These are phyloP conservation scores for Chloris gayana DNA, from an alignment of 176 grass and related monocot genomes.

Conservation along the genomic window DNA sequence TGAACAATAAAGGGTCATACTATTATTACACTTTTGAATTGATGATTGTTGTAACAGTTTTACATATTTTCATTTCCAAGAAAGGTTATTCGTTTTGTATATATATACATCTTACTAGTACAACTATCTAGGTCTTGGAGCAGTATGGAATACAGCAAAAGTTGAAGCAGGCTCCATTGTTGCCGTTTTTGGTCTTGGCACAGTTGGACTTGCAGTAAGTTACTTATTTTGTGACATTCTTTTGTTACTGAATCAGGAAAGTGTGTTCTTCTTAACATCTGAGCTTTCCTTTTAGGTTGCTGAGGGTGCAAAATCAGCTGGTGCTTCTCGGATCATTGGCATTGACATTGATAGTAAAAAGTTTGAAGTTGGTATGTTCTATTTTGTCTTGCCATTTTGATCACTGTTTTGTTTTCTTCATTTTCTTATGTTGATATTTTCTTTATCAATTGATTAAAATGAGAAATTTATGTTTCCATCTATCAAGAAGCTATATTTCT, in stretches of 20 bases:
- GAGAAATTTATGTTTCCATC: background rate
- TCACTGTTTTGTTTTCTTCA: too few species aligned
- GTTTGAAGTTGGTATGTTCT: constrained; percentile 63
- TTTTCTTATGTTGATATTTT: background rate
- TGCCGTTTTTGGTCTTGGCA: constrained; percentile 98
- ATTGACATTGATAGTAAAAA: constrained; percentile 94
- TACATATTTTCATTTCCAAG: background rate
- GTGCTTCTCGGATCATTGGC: constrained; percentile 93
- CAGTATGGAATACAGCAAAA: constrained; percentile 98
- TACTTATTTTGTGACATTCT: background rate
- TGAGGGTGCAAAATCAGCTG: constrained; percentile 89
- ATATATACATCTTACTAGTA: constrained; percentile 22
- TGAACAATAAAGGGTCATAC: background rate
- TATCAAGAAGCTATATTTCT: background rate
- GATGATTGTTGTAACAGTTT: background rate
- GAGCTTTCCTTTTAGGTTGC: constrained; percentile 65
- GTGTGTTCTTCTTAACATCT: background rate
- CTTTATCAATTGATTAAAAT: background rate
- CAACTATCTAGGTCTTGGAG: constrained; percentile 81
- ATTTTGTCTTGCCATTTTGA: too few species aligned
- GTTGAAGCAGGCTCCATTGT: constrained; percentile 84
- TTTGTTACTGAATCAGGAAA: constrained; percentile 13
- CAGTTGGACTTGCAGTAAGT: constrained; percentile 96
- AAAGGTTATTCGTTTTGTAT: constrained; percentile 1
- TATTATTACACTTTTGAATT: background rate